Evolutionary conservation across 805 yeast species (phyloP).

Genomic region (Pichia sporocuriosa): DNA sequence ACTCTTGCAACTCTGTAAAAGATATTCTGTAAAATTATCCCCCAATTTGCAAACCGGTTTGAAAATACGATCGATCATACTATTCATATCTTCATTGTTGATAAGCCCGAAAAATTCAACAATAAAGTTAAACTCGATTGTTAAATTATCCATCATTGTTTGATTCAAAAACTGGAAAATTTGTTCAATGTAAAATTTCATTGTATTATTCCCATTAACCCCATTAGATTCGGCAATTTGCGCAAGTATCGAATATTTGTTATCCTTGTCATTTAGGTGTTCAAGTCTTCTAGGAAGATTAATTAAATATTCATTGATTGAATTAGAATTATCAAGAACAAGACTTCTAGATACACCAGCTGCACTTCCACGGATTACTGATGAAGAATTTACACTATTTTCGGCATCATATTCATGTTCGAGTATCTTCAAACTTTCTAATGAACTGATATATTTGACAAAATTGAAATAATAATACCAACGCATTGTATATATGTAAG

Average conservation of each 20-base stretch:
- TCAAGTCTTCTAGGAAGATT: constrained; percentile 52
- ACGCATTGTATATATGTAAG: constrained; percentile 80
- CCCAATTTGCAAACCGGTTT: constrained; percentile 47
- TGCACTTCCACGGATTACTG: too few species aligned
- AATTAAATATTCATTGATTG: constrained; percentile 48
- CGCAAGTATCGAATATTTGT: constrained; percentile 64
- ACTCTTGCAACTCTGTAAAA: constrained; percentile 29
- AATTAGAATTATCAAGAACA: constrained; percentile 11
- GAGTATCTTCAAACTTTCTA: constrained; percentile 55
- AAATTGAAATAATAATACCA: constrained; percentile 88
- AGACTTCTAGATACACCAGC: background rate
- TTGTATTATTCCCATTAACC: constrained; percentile 17
- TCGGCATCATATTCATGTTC: constrained; percentile 20
- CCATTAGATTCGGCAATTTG: constrained; percentile 79
- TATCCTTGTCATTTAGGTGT: constrained; percentile 37
- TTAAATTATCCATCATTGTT: constrained; percentile 68
- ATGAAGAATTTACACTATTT: too few species aligned
- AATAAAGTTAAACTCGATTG: constrained; percentile 70
- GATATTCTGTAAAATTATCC: constrained; percentile 37
- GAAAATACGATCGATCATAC: constrained; percentile 43
- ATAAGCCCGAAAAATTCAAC: constrained; percentile 59
- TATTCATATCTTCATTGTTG: constrained; percentile 35
- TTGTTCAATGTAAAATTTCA: constrained; percentile 62
- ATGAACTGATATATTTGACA: constrained; percentile 64
- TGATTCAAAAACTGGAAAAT: constrained; percentile 66